Evolutionary conservation across 2,329 filamentous ascomycete species (phyloP).

Genomic region (Monosporascus cannonballus): DNA sequence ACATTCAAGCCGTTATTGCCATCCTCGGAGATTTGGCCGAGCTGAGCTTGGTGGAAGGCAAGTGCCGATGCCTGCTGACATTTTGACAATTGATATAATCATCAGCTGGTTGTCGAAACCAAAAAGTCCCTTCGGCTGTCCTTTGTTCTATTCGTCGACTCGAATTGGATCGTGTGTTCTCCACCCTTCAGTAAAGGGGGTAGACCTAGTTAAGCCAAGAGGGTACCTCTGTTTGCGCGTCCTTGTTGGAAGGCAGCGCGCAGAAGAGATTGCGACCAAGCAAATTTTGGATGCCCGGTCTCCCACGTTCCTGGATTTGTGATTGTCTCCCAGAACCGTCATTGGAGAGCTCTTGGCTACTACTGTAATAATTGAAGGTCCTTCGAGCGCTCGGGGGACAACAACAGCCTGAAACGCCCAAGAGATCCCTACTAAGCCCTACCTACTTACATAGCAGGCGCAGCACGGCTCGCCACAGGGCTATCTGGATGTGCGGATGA

Average conservation of each 20-base stretch:
- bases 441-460: not conserved
- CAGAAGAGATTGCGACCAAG: too few species aligned
- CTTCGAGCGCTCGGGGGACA: not conserved
- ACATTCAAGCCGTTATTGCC: not conserved
- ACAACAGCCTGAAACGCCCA: not conserved
- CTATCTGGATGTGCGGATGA: conserved; percentile 3
- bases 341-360: not conserved
- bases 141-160: not conserved
- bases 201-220: not conserved
- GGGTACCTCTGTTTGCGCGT: not conserved
- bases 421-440: not conserved
- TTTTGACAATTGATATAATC: not conserved
- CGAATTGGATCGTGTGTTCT: not conserved
- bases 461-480: not conserved
- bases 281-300: not conserved
- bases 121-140: not conserved
- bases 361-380: not conserved
- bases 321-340: not conserved
- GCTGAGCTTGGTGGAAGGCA: not conserved
- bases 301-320: not conserved
- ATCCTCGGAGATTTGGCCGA: not conserved
- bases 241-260: not conserved
- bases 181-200: not conserved
- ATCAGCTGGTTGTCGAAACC: not conserved
- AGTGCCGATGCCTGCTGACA: not conserved